These are phyloP conservation scores for Coemansia sp. DNA, from an alignment of 192 early-diverging fungal genomes.

Conservation along the genomic window DNA sequence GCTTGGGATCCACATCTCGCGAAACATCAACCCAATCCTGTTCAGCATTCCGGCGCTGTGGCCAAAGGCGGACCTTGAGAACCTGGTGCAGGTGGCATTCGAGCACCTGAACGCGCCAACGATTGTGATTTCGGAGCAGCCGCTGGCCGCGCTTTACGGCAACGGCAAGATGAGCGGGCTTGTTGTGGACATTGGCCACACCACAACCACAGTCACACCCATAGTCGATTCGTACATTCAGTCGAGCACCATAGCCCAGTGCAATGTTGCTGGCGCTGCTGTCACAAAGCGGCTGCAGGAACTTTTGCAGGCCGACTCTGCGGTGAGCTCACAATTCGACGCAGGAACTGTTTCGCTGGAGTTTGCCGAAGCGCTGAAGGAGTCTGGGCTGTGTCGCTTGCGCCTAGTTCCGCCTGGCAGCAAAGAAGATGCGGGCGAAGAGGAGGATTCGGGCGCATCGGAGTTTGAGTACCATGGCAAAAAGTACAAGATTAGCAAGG, in stretches of 20 bases:
- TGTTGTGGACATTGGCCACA: conserved; percentile 90
- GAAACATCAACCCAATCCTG: conserved; percentile 77
- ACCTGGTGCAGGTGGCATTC: conserved; percentile 85
- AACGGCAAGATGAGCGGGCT: conserved; percentile 75
- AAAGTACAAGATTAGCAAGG: conserved; percentile 35
- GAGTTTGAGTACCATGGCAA: conserved; percentile 64
- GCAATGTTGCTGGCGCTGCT: conserved; percentile 70
- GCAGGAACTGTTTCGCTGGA: conserved; percentile 50
- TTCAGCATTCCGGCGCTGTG: conserved; percentile 79
- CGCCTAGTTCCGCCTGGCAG: conserved; percentile 11
- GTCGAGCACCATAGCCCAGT: conserved; percentile 57
- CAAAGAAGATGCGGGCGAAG: conserved; percentile 8
- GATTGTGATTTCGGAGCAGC: conserved; percentile 80
- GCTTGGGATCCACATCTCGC: conserved; percentile 69
- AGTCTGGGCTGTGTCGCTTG: conserved; percentile 42
- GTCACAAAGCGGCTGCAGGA: conserved; percentile 66
- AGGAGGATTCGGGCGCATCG: conserved; percentile 26
- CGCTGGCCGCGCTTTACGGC: conserved; percentile 79
- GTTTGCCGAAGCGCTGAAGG: conserved; percentile 64
- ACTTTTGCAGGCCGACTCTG: conserved; percentile 59
- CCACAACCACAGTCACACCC: conserved; percentile 75
- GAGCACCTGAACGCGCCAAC: conserved; percentile 87
- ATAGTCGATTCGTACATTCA: conserved; percentile 76
- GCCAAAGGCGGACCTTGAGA: conserved; percentile 78
- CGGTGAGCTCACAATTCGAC: conserved; percentile 50